Conservation (phyloP, 805 yeast genomes). For the Wickerhamomyces alni region DNA sequence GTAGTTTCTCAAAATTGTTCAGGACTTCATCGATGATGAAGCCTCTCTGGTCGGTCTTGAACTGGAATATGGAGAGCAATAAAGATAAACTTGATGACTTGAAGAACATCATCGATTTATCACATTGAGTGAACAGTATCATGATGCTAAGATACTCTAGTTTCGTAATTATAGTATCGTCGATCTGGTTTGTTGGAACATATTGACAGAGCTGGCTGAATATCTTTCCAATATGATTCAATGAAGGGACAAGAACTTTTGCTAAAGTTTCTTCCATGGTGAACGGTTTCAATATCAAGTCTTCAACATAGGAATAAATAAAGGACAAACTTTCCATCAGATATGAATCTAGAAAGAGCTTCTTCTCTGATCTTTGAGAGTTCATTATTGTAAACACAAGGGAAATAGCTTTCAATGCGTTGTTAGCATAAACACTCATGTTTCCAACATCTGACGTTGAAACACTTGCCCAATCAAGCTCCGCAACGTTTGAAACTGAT, state of each 20-base stretch:
- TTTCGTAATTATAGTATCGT: slow-evolving; percentile 51
- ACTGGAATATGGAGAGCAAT: slow-evolving; percentile 20
- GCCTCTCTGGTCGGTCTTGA: slow-evolving; percentile 42
- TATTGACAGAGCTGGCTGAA: slow-evolving; percentile 16
- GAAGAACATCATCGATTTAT: slow-evolving; percentile 15
- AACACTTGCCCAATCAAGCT: slow-evolving; percentile 14
- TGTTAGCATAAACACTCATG: slow-evolving; percentile 3
- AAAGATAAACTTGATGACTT: slow-evolving; percentile 15
- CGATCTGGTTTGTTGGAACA: slow-evolving; percentile 22
- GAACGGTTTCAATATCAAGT: slow-evolving; percentile 20
- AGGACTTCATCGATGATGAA: slow-evolving; percentile 60
- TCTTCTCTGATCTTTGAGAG: slow-evolving; percentile 34
- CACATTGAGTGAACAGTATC: slow-evolving; percentile 30
- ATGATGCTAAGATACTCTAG: slow-evolving; percentile 47
- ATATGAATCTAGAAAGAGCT: slow-evolving; percentile 40
- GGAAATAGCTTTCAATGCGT: slow-evolving; percentile 14
- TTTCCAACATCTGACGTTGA: too few species aligned
- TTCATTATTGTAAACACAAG: slow-evolving; percentile 36
- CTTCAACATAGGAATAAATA: slow-evolving; percentile 28
- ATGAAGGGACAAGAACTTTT: neutral
- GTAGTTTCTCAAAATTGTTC: slow-evolving; percentile 42
- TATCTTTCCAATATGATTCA: slow-evolving; percentile 7
- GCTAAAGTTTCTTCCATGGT: neutral
- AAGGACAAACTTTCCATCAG: slow-evolving; percentile 35
- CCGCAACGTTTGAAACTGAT: slow-evolving; percentile 21